A percentile compares a stretch with the other conserved stretches of the same genome.
Evolutionary conservation across 2,329 filamentous ascomycete genomes (phyloP).

Genomic region (Aspergillus caelatus): DNA sequence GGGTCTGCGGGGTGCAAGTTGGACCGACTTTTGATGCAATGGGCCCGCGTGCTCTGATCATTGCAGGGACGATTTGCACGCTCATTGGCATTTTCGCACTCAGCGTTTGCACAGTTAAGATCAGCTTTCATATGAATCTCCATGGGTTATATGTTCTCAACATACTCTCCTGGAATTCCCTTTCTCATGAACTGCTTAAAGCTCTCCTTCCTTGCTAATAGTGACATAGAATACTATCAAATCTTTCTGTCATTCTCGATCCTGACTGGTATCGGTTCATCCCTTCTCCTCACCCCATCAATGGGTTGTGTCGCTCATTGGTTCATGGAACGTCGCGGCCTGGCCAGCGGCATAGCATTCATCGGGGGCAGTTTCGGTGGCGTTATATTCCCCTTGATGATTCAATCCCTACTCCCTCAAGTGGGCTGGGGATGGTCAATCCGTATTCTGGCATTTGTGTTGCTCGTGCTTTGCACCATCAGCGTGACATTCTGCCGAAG

Average conservation of each 20-base stretch:
- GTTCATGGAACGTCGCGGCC: constrained; percentile 37
- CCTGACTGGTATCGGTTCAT: constrained; percentile 42
- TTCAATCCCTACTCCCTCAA: constrained; percentile 29
- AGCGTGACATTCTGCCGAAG: constrained; percentile 17
- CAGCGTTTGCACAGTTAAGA: constrained; percentile 24
- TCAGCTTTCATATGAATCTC: neutral
- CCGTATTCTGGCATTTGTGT: constrained; percentile 41
- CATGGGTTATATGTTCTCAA: too few relatives aligned
- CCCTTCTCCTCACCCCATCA: constrained; percentile 40
- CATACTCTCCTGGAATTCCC: too few relatives aligned
- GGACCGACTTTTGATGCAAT: constrained; percentile 34
- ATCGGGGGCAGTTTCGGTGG: constrained; percentile 36
- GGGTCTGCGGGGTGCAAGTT: constrained; percentile 27
- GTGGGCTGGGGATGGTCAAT: constrained; percentile 40
- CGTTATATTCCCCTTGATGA: constrained; percentile 35
- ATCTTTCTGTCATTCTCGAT: constrained; percentile 45
- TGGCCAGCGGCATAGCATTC: constrained; percentile 40
- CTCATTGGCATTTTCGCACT: constrained; percentile 22
- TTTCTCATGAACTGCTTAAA: too few relatives aligned
- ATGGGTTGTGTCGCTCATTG: constrained; percentile 31
- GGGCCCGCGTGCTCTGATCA: constrained; percentile 26
- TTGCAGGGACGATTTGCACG: constrained; percentile 21
- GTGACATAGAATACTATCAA: constrained; percentile 42
- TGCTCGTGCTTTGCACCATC: constrained; percentile 32
- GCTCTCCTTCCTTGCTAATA: neutral